phyloP scores from a whole-genome alignment of 1,139 yeast genomes.

The Dujonia santamariae region DNA sequence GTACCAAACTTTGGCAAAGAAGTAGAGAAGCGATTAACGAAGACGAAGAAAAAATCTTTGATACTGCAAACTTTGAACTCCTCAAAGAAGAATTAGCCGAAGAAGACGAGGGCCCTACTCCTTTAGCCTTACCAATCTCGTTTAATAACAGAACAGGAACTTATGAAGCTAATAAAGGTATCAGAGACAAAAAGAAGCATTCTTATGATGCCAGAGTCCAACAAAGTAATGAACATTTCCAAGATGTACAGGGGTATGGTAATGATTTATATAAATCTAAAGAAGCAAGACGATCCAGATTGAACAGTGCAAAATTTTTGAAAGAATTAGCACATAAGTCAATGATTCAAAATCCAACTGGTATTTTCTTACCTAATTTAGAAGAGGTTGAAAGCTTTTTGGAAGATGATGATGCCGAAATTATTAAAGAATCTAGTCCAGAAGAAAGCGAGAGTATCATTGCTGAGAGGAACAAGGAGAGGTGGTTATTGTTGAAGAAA shows the following conservation, averaged over 20 bases:
- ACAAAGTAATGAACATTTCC: slow-evolving; percentile 57
- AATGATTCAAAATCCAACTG: slow-evolving; percentile 35
- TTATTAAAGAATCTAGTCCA: slow-evolving; percentile 31
- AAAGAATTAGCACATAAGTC: slow-evolving; percentile 52
- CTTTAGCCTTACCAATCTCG: slow-evolving; percentile 52
- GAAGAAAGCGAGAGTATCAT: slow-evolving; percentile 40
- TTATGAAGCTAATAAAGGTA: slow-evolving; percentile 72
- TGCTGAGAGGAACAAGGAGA: slow-evolving; percentile 49
- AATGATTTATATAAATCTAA: slow-evolving; percentile 54
- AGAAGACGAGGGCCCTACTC: slow-evolving; percentile 26
- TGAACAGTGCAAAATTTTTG: slow-evolving; percentile 52
- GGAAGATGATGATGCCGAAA: slow-evolving; percentile 39
- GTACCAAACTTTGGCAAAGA: slow-evolving; percentile 50
- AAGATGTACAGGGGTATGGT: slow-evolving; percentile 79
- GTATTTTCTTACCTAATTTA: slow-evolving; percentile 52
- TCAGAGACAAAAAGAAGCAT: slow-evolving; percentile 76
- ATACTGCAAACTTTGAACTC: slow-evolving; percentile 1
- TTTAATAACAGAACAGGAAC: slow-evolving; percentile 85
- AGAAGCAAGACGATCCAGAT: slow-evolving; percentile 46
- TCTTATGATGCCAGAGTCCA: slow-evolving; percentile 82
- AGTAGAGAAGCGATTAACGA: slow-evolving; percentile 19
- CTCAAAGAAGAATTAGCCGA: slow-evolving; percentile 21
- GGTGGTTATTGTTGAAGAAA: slow-evolving; percentile 70
- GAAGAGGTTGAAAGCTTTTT: slow-evolving; percentile 57
- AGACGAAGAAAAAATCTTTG: slow-evolving; percentile 1